phyloP scores from a whole-genome alignment of 345 rosid genomes.

The Anacardium occidentale region DNA sequence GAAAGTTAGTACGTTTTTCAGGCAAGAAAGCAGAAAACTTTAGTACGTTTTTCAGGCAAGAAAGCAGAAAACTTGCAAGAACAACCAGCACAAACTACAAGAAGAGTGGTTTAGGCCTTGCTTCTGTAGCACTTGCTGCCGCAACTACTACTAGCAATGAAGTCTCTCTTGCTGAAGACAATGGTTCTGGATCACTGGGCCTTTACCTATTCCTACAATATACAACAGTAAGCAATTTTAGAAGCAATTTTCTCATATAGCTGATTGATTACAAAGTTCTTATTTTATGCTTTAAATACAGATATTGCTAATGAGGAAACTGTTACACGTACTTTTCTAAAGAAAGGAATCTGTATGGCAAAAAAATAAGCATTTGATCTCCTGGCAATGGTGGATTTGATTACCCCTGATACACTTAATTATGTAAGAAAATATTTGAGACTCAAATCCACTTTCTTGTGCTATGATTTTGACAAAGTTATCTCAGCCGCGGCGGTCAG shows the following conservation, averaged over 20 bases:
- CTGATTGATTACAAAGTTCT: background rate
- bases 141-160: slow-evolving; percentile 29
- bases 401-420: slow-evolving; percentile 69
- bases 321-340: slow-evolving; percentile 65
- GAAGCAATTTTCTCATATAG: background rate
- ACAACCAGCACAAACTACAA: slow-evolving; percentile 42
- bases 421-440: slow-evolving; percentile 77
- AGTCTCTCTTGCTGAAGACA: slow-evolving; percentile 59
- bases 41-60: slow-evolving; percentile 29
- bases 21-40: slow-evolving; percentile 31
- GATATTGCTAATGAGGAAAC: slow-evolving; percentile 71
- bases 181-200: slow-evolving; percentile 63
- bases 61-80: slow-evolving; percentile 31
- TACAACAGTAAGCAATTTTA: slow-evolving; percentile 56
- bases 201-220: slow-evolving; percentile 57
- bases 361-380: slow-evolving; percentile 74
- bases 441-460: slow-evolving; percentile 71
- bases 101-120: slow-evolving; percentile 61
- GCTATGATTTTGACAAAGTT: slow-evolving; percentile 74
- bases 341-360: slow-evolving; percentile 62
- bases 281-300: slow-evolving; percentile 14
- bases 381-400: slow-evolving; percentile 80
- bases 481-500: slow-evolving; percentile 60
- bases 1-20: slow-evolving; percentile 19
- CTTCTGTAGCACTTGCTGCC: slow-evolving; percentile 49